A percentile compares a stretch with the other conserved stretches of the same genome.
These are phyloP conservation scores for Lagenidium giganteum DNA, from an alignment of 352 stramenopile genomes.

Conservation along the genomic window DNA sequence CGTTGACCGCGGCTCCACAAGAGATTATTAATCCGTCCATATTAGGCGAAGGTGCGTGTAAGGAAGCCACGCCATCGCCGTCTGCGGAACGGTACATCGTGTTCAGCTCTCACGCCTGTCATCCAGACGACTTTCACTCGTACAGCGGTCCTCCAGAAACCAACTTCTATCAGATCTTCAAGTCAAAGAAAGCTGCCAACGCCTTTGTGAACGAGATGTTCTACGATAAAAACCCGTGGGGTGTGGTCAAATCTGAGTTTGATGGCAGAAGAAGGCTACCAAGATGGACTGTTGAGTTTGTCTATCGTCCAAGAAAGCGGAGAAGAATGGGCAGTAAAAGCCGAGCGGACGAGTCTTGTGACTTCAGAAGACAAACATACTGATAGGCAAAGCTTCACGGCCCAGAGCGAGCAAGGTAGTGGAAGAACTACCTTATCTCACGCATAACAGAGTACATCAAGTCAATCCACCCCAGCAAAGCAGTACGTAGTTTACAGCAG, in stretches of 20 bases:
- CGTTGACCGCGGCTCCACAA: no score
- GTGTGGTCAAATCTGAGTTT: constrained; percentile 4
- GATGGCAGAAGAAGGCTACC: constrained; percentile 7
- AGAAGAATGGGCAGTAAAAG: constrained; percentile 12
- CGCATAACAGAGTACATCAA: no score
- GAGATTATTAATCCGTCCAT: no score
- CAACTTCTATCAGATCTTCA: constrained; percentile 3
- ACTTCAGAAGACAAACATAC: no score
- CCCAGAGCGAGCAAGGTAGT: no score
- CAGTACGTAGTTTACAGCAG: no score
- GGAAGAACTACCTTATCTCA: no score
- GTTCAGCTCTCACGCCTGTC: constrained; percentile 12
- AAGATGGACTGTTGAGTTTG: constrained; percentile 4
- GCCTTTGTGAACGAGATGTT: constrained; percentile 4
- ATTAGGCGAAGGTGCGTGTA: no score
- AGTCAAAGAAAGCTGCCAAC: constrained; percentile 7
- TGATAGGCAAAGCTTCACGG: no score
- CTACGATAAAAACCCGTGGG: constrained; percentile 13
- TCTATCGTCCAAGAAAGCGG: constrained; percentile 6
- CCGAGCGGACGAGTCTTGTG: neutral
- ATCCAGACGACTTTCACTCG: constrained; percentile 8
- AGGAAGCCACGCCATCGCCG: no score
- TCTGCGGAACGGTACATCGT: constrained; percentile 8
- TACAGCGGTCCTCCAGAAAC: constrained; percentile 3
- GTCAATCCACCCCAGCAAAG: no score